Evolutionary conservation across 495 filamentous ascomycete species (phyloP).

Genomic region (Podospora anserina): DNA sequence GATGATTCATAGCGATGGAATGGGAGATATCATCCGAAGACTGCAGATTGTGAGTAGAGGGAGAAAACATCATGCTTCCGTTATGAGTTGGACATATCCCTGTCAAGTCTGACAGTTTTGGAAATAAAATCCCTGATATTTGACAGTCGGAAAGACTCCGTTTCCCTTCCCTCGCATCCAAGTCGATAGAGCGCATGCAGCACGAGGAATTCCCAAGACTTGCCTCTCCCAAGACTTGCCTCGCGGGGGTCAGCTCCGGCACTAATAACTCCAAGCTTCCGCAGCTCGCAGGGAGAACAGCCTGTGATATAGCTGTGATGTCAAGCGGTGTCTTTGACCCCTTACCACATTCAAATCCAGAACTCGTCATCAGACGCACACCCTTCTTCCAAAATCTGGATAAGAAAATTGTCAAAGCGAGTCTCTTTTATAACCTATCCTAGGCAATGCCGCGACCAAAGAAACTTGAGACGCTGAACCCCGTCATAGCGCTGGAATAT

Average conservation of each 20-base stretch:
- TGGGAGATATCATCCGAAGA: neutral
- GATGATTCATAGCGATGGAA: neutral
- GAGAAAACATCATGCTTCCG: neutral
- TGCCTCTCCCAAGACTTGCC: neutral
- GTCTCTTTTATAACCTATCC: slow-evolving; percentile 1
- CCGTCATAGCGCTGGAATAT: neutral
- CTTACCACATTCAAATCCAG: neutral
- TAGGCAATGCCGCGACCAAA: neutral
- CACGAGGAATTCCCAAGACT: neutral
- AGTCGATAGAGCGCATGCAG: too few relatives aligned
- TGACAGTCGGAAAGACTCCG: too few relatives aligned
- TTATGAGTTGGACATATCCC: neutral
- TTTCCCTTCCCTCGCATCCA: too few relatives aligned
- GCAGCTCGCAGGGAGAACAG: neutral
- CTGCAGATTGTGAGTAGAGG: neutral
- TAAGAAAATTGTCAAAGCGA: slow-evolving; percentile 1
- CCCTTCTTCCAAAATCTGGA: neutral
- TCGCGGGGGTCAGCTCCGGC: neutral
- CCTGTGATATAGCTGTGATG: neutral
- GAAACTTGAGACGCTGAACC: neutral
- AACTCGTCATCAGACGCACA: neutral
- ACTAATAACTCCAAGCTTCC: neutral
- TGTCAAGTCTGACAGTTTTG: neutral
- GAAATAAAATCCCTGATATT: too few relatives aligned
- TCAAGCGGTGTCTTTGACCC: neutral